phyloP scores from a whole-genome alignment of 306 rosid genomes.

The Cucurbita ficifolia region DNA sequence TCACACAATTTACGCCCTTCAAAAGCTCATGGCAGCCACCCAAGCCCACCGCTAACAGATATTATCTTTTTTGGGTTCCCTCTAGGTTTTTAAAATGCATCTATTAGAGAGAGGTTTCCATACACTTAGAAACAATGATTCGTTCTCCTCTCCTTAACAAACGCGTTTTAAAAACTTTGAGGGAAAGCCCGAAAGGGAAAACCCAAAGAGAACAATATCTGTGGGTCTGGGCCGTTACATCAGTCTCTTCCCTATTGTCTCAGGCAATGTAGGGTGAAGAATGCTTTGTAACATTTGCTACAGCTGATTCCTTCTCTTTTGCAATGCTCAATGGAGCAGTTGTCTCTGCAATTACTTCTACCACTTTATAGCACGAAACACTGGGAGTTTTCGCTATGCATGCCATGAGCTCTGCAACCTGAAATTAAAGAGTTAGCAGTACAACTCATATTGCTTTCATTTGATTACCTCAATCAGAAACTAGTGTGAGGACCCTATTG shows the following conservation, averaged over 20 bases:
- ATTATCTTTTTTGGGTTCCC: no score
- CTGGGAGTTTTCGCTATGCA: conserved; percentile 55
- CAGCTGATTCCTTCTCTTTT: conserved; percentile 16
- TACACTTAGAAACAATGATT: no score
- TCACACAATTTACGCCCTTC: not conserved
- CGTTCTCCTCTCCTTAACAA: no score
- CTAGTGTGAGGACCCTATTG: not conserved
- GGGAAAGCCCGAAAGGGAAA: no score
- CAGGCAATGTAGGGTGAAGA: conserved; percentile 61
- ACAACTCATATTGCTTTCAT: not conserved
- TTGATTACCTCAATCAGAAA: not conserved
- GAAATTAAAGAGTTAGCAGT: conserved; percentile 14
- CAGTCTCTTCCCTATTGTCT: conserved; percentile 14
- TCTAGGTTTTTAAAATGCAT: no score
- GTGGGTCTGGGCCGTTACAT: no score
- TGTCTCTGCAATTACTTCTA: conserved; percentile 84
- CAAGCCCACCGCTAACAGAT: no score
- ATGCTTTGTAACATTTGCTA: conserved; percentile 19
- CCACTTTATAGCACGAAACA: conserved; percentile 70
- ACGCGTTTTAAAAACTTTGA: no score
- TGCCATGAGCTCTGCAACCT: conserved; percentile 94
- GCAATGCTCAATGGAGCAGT: conserved; percentile 49
- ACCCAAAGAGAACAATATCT: no score
- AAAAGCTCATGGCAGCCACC: no score
- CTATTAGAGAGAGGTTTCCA: no score